phyloP scores from a whole-genome alignment of 1,284 basidiomycete species.

The Tilletia horrida region DNA sequence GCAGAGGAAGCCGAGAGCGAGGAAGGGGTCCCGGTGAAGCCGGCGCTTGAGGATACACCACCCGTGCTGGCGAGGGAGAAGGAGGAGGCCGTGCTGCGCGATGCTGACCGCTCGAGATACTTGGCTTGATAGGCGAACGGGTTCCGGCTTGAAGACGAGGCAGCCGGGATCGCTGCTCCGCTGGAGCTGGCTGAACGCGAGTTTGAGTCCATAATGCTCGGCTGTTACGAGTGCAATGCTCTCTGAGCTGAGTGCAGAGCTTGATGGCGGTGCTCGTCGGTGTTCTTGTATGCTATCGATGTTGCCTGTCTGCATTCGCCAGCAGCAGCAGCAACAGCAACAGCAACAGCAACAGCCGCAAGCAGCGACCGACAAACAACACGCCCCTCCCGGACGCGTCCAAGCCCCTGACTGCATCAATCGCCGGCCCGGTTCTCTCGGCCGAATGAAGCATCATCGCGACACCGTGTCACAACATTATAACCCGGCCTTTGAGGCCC shows the following conservation, averaged over 20 bases:
- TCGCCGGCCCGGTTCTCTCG: too few species aligned
- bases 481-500: too few species aligned
- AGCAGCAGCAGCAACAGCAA: too few species aligned
- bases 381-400: too few species aligned
- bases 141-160: conserved; percentile 23
- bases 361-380: too few species aligned
- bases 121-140: conserved; percentile 50
- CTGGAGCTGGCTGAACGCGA: neutral
- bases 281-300: too few species aligned
- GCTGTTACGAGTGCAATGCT: neutral
- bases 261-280: neutral
- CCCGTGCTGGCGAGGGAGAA: conserved; percentile 33
- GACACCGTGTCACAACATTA: too few species aligned
- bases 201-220: neutral
- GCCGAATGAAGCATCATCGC: too few species aligned
- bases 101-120: conserved; percentile 44
- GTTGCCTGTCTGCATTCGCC: too few species aligned
- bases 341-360: too few species aligned
- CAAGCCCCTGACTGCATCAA: too few species aligned
- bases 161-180: conserved; percentile 1
- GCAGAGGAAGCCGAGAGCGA: neutral
- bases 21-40: conserved; percentile 17
- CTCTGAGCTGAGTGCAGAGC: neutral
- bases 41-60: conserved; percentile 4
- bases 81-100: conserved; percentile 30